A percentile compares a stretch with the other conserved stretches of the same genome.
Evolutionary conservation across 2,329 filamentous ascomycete species (phyloP).

Genomic region (Calonectria pseudoturangicola): DNA sequence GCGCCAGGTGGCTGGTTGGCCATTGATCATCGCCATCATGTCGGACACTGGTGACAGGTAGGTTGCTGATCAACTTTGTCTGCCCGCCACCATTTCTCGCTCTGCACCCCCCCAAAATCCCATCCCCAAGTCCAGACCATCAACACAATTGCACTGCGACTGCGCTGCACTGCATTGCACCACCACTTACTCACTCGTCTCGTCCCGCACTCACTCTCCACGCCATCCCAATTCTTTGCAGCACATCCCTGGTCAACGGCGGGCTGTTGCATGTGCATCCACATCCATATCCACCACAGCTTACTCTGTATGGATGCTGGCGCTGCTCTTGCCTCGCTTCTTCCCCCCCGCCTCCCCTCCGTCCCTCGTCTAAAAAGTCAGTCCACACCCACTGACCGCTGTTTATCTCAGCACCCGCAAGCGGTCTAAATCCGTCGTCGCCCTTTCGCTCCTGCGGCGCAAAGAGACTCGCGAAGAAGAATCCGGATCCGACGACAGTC

Average conservation of each 20-base stretch:
- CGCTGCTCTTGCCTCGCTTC: slow-evolving; percentile 33
- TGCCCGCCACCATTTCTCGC: slow-evolving; percentile 15
- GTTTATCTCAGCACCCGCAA: slow-evolving; percentile 64
- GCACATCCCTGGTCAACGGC: slow-evolving; percentile 32
- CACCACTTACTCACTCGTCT: too few relatives aligned
- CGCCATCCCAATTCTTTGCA: slow-evolving; percentile 31
- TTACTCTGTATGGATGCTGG: slow-evolving; percentile 45
- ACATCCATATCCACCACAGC: slow-evolving; percentile 43
- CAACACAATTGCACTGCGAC: slow-evolving; percentile 20
- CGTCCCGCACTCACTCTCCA: not conserved
- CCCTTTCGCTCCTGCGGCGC: slow-evolving; percentile 73
- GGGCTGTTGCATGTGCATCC: slow-evolving; percentile 39
- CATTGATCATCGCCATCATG: slow-evolving; percentile 44
- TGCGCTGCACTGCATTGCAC: slow-evolving; percentile 16
- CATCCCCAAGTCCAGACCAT: slow-evolving; percentile 17
- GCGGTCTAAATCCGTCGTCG: slow-evolving; percentile 72
- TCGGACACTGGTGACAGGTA: slow-evolving; percentile 54
- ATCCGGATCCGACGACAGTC: slow-evolving; percentile 72
- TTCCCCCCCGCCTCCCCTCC: slow-evolving; percentile 42
- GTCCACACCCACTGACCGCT: slow-evolving; percentile 56
- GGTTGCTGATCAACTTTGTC: slow-evolving; percentile 34
- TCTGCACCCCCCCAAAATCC: slow-evolving; percentile 10
- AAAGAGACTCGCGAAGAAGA: slow-evolving; percentile 71
- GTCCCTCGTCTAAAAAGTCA: slow-evolving; percentile 48
- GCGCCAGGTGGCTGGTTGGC: slow-evolving; percentile 12